These are phyloP conservation scores for Alternaria tenuissima DNA, from an alignment of 2,329 filamentous ascomycete genomes.

Conservation along the genomic window DNA sequence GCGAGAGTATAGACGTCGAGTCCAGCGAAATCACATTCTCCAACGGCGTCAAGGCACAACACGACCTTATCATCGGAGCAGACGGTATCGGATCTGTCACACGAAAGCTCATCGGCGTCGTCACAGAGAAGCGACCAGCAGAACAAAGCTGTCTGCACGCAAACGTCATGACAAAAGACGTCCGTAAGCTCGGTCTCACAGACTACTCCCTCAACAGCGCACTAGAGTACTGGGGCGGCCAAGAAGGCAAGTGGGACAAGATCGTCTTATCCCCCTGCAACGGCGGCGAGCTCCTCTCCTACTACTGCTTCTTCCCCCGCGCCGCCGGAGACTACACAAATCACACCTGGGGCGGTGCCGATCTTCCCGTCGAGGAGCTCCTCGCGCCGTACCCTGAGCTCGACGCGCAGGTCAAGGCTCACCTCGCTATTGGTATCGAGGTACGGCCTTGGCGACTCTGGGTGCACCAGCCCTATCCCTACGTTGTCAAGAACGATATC, in stretches of 20 bases:
- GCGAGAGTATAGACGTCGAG: slow-evolving; percentile 61
- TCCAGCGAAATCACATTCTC: slow-evolving; percentile 50
- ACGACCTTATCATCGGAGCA: slow-evolving; percentile 70
- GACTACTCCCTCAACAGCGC: slow-evolving; percentile 69
- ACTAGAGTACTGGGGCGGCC: slow-evolving; percentile 75
- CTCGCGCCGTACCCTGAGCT: slow-evolving; percentile 68
- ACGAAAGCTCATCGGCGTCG: slow-evolving; percentile 69
- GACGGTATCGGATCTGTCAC: slow-evolving; percentile 74
- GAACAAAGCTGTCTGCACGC: slow-evolving; percentile 70
- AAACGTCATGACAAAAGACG: slow-evolving; percentile 70
- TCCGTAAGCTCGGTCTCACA: slow-evolving; percentile 65
- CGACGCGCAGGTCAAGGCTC: slow-evolving; percentile 64
- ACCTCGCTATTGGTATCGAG: slow-evolving; percentile 68
- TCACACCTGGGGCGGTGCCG: slow-evolving; percentile 65
- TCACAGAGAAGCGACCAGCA: slow-evolving; percentile 66
- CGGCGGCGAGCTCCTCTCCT: slow-evolving; percentile 69
- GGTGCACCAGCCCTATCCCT: slow-evolving; percentile 69
- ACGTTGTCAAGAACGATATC: slow-evolving; percentile 60
- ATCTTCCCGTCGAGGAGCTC: slow-evolving; percentile 66
- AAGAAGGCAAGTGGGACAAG: slow-evolving; percentile 70
- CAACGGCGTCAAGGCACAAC: slow-evolving; percentile 59
- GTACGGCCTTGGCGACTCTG: slow-evolving; percentile 73
- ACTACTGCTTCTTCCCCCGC: slow-evolving; percentile 74
- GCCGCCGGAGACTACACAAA: slow-evolving; percentile 67
- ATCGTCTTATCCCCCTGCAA: slow-evolving; percentile 76